A percentile compares a stretch with the other conserved stretches of the same genome.
Evolutionary conservation across 1,284 basidiomycete species (phyloP).

Genomic region (Fomitopsis schrenkii): DNA sequence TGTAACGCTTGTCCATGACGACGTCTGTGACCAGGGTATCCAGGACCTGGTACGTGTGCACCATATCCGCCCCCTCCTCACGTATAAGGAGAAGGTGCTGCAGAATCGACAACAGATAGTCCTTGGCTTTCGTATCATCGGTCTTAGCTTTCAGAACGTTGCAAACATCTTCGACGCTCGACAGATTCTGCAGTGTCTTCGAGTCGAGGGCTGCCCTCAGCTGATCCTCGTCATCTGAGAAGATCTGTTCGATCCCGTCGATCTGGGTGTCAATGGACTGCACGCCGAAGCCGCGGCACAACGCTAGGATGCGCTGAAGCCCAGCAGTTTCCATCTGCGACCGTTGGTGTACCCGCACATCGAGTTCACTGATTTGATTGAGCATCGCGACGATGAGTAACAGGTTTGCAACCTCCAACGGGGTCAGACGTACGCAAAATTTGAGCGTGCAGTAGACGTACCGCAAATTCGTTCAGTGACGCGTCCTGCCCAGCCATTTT

Average conservation of each 20-base stretch:
- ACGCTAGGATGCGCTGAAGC: slow-evolving; percentile 68
- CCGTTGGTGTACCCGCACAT: slow-evolving; percentile 82
- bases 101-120: slow-evolving; percentile 89
- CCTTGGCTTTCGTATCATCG: slow-evolving; percentile 73
- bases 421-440: slow-evolving; percentile 6
- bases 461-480: slow-evolving; percentile 80
- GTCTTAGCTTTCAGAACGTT: slow-evolving; percentile 75
- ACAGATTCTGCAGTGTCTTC: slow-evolving; percentile 73
- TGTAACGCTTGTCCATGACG: slow-evolving; percentile 89
- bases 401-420: slow-evolving; percentile 58
- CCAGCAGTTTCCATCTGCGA: slow-evolving; percentile 89
- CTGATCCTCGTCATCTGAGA: slow-evolving; percentile 79
- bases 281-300: slow-evolving; percentile 69
- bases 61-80: slow-evolving; percentile 80
- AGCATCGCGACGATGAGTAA: slow-evolving; percentile 69
- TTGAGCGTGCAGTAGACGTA: slow-evolving; percentile 36
- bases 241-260: slow-evolving; percentile 56
- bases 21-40: slow-evolving; percentile 92
- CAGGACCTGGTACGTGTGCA: slow-evolving; percentile 90
- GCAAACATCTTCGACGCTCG: slow-evolving; percentile 85
- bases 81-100: slow-evolving; percentile 91
- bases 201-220: slow-evolving; percentile 78
- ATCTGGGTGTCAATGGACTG: slow-evolving; percentile 68
- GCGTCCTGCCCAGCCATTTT: slow-evolving; percentile 55
- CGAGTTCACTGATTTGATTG: slow-evolving; percentile 65